These are phyloP conservation scores for Amaranthus palmeri DNA, from an alignment of 148 eudicot genomes.

Conservation along the genomic window DNA sequence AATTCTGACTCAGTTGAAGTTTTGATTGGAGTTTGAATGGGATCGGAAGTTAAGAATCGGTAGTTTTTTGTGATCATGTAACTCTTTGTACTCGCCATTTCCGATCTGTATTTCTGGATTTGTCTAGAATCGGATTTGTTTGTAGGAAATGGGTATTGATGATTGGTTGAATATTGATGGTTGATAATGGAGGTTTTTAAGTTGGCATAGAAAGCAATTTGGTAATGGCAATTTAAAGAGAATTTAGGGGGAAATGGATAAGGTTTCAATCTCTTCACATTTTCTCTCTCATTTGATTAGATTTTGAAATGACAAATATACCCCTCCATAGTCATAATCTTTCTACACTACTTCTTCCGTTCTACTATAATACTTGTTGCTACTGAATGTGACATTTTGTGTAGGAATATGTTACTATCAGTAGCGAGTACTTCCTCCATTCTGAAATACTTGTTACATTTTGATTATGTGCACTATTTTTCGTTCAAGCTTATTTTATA, in stretches of 20 bases:
- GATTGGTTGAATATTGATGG: background rate
- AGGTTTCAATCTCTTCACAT: conserved; percentile 16
- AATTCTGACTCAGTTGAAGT: conserved; percentile 24
- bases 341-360: too few species aligned
- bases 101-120: background rate
- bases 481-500: too few species aligned
- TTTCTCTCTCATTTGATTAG: background rate
- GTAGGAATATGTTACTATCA: too few species aligned
- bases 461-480: too few species aligned
- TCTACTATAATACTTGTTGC: too few species aligned
- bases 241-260: conserved; percentile 23
- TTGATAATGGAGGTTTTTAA: conserved; percentile 9
- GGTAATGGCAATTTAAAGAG: conserved; percentile 19
- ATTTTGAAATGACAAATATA: background rate
- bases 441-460: too few species aligned
- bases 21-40: background rate
- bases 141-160: background rate
- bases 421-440: too few species aligned
- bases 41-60: conserved; percentile 31
- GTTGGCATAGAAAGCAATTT: conserved; percentile 1
- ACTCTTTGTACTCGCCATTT: conserved; percentile 40
- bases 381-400: too few species aligned
- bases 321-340: background rate
- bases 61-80: conserved; percentile 31
- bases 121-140: too few species aligned